Conservation (phyloP, 2,329 filamentous ascomycete genomes). For the Trichoderma sp. region DNA sequence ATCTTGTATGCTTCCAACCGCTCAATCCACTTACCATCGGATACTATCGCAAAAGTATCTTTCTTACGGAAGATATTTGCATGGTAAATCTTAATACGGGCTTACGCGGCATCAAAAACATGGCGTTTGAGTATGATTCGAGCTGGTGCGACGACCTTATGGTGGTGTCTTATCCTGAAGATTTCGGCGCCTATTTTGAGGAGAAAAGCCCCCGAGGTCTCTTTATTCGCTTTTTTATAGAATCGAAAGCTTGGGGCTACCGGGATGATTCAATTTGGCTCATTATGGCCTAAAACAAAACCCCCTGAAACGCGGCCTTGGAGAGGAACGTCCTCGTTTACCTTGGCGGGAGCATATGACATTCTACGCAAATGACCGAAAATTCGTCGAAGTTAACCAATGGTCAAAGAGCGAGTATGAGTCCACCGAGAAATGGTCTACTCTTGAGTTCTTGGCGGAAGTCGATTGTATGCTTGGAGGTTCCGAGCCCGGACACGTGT, state of each 20-base stretch:
- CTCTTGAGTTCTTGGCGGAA: not conserved
- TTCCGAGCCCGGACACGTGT: too few relatives aligned
- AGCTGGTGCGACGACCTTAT: not conserved
- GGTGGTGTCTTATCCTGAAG: not conserved
- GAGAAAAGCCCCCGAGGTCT: not conserved
- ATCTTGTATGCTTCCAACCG: not conserved
- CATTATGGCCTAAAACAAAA: not conserved
- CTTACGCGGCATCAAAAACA: not conserved
- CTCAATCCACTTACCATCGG: not conserved
- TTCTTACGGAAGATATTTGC: not conserved
- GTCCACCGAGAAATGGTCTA: not conserved
- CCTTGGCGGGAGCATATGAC: not conserved
- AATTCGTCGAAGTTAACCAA: not conserved
- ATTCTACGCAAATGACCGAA: not conserved
- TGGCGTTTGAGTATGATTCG: constrained; percentile 9
- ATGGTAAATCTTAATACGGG: not conserved
- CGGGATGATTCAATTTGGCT: not conserved
- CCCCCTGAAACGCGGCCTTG: too few relatives aligned
- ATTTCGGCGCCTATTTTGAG: not conserved
- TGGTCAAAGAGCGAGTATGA: not conserved
- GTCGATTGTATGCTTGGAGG: not conserved
- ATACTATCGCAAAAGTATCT: not conserved
- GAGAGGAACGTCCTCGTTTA: not conserved
- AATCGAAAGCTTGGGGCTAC: not conserved
- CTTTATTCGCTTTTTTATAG: not conserved